phyloP scores from a whole-genome alignment of 768 basidiomycete genomes.

The Xerocomus spinulosus region DNA sequence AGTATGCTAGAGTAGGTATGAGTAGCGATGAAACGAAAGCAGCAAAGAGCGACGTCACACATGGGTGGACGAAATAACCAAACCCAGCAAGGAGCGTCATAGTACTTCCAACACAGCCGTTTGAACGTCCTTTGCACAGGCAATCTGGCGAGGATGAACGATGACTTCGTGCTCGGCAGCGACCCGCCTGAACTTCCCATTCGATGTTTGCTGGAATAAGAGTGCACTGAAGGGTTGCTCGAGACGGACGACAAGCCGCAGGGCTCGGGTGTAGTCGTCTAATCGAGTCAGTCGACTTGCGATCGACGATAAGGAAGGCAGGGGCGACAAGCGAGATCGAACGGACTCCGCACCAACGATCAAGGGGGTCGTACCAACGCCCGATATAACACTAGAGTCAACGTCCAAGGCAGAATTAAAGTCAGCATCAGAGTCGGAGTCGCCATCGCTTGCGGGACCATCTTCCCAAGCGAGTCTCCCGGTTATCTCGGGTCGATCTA shows the following conservation, averaged over 20 bases:
- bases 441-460: constrained; percentile 3
- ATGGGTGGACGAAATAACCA: background rate
- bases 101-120: constrained; percentile 6
- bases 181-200: constrained; percentile 19
- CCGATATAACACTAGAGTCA: background rate
- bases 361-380: background rate
- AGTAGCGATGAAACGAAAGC: background rate
- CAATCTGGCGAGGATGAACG: constrained; percentile 4
- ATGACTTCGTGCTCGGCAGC: constrained; percentile 11
- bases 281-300: background rate
- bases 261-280: constrained; percentile 8
- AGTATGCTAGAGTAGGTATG: background rate
- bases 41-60: background rate
- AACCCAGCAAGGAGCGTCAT: background rate
- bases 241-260: constrained; percentile 11
- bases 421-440: constrained; percentile 6
- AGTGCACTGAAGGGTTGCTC: constrained; percentile 11
- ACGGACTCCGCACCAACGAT: constrained; percentile 2
- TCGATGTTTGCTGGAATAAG: constrained; percentile 5
- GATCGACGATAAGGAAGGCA: constrained; percentile 3
- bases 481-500: background rate
- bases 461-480: constrained; percentile 2
- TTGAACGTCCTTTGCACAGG: constrained; percentile 7
- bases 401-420: constrained; percentile 3
- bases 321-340: background rate